Conservation (phyloP, 441 rosid genomes). For the Melastoma candidum region DNA sequence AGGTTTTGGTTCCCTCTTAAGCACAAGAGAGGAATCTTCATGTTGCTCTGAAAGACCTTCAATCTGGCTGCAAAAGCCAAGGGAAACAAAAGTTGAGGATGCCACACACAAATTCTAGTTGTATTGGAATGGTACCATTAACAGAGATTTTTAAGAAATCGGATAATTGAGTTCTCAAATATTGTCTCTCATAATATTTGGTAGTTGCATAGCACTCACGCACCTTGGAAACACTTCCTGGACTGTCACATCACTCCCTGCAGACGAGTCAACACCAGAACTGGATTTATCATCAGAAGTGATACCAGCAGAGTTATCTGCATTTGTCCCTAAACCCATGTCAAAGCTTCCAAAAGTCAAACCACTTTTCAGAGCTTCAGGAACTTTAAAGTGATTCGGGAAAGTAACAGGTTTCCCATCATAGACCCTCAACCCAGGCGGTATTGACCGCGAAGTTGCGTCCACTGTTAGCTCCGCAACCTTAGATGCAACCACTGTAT, state of each 20-base stretch:
- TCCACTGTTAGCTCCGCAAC: conserved; percentile 21
- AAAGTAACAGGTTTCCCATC: conserved; percentile 62
- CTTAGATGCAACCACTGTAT: conserved; percentile 26
- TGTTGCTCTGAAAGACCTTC: conserved; percentile 34
- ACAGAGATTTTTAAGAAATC: too few species aligned
- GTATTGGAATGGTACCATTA: too few species aligned
- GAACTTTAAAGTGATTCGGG: conserved; percentile 64
- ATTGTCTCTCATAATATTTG: not conserved
- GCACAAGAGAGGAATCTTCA: conserved; percentile 24
- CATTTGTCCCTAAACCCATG: conserved; percentile 27
- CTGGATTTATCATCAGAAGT: conserved; percentile 26
- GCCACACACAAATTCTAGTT: not conserved
- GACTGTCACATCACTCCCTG: conserved; percentile 27
- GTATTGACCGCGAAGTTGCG: conserved; percentile 23
- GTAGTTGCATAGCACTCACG: conserved; percentile 15
- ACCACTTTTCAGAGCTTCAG: conserved; percentile 57
- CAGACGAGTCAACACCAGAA: conserved; percentile 27
- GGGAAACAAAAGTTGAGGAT: conserved; percentile 13
- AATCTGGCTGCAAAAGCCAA: conserved; percentile 14
- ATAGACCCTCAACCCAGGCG: conserved; percentile 26
- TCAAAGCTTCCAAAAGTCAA: conserved; percentile 86
- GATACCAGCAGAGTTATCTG: conserved; percentile 18
- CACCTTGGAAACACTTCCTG: conserved; percentile 50
- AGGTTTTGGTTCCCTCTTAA: conserved; percentile 23
- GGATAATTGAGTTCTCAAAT: too few species aligned